phyloP scores from a whole-genome alignment of 2,329 filamentous ascomycete genomes.

The Juglanconis oblonga region DNA sequence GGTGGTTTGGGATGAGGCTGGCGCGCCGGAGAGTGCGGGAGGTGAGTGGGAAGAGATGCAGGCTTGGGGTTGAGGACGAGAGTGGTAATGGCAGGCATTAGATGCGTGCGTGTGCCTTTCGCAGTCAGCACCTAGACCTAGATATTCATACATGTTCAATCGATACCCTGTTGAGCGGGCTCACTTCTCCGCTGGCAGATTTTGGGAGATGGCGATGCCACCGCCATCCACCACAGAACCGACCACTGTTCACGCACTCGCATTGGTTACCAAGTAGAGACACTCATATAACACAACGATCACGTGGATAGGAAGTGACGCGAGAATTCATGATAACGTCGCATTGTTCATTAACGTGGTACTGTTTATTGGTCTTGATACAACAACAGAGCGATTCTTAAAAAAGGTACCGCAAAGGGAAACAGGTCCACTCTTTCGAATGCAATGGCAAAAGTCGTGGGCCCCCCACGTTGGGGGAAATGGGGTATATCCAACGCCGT shows the following conservation, averaged over 20 bases:
- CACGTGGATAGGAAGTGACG: too few relatives aligned
- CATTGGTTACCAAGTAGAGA: too few relatives aligned
- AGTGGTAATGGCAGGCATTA: background rate
- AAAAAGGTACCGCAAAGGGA: background rate
- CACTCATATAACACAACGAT: too few relatives aligned
- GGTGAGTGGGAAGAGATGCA: slow-evolving; percentile 24
- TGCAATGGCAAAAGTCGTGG: background rate
- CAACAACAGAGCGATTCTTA: too few relatives aligned
- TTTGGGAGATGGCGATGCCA: too few relatives aligned
- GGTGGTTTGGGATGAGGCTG: slow-evolving; percentile 43
- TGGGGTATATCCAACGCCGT: slow-evolving; percentile 15
- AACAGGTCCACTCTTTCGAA: background rate
- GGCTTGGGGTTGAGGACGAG: slow-evolving; percentile 9
- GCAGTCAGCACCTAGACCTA: too few relatives aligned
- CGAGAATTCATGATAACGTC: too few relatives aligned
- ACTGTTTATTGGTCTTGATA: too few relatives aligned
- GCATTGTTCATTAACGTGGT: too few relatives aligned
- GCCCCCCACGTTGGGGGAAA: background rate
- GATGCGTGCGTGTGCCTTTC: too few relatives aligned
- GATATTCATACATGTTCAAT: background rate
- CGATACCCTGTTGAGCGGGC: slow-evolving; percentile 17
- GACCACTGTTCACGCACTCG: background rate
- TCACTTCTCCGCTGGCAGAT: too few relatives aligned
- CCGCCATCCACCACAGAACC: too few relatives aligned
- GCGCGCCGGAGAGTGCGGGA: slow-evolving; percentile 27